Evolutionary conservation across 2,329 filamentous ascomycete genomes (phyloP).

Genomic region (Arthrocladium fulminans): DNA sequence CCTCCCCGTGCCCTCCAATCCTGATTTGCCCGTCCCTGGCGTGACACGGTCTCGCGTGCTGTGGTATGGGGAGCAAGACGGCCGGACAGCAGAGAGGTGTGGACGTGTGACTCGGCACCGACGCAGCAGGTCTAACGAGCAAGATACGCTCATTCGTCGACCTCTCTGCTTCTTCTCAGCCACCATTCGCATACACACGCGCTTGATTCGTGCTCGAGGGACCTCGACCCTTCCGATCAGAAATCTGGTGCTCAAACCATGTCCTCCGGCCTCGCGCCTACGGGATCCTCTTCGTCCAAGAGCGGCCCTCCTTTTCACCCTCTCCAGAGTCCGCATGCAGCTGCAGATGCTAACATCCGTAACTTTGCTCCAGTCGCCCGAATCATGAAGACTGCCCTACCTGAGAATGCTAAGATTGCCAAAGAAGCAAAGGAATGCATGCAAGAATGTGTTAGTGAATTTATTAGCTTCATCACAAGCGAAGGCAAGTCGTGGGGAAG

Average conservation of each 20-base stretch:
- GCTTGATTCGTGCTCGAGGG: conserved; percentile 14
- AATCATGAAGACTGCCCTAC: conserved; percentile 97
- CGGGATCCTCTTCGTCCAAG: conserved; percentile 18
- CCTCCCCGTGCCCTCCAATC: conserved; percentile 37
- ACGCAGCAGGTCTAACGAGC: conserved; percentile 4
- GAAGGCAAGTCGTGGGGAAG: conserved; percentile 61
- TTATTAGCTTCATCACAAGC: conserved; percentile 99
- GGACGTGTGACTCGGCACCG: conserved; percentile 8
- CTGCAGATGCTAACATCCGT: conserved; percentile 83
- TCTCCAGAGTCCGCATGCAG: conserved; percentile 28
- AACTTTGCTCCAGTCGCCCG: conserved; percentile 94
- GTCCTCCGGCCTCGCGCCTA: conserved; percentile 19
- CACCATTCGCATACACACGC: conserved; percentile 10
- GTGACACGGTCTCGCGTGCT: conserved; percentile 20
- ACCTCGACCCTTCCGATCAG: conserved; percentile 21
- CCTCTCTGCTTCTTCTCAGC: conserved; percentile 9
- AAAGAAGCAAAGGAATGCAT: conserved; percentile 99
- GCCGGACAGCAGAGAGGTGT: conserved; percentile 1
- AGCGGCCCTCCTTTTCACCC: conserved; percentile 39
- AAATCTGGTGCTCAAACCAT: conserved; percentile 16
- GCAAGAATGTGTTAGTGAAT: conserved; percentile 99
- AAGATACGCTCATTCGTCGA: conserved; percentile 9
- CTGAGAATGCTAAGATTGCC: conserved; percentile 97
- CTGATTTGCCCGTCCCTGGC: conserved; percentile 29
- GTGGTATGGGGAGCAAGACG: conserved; percentile 5